A percentile compares a stretch with the other conserved stretches of the same genome.
phyloP scores from a whole-genome alignment of 2,329 filamentous ascomycete species.

The Epichloe hybrida region DNA sequence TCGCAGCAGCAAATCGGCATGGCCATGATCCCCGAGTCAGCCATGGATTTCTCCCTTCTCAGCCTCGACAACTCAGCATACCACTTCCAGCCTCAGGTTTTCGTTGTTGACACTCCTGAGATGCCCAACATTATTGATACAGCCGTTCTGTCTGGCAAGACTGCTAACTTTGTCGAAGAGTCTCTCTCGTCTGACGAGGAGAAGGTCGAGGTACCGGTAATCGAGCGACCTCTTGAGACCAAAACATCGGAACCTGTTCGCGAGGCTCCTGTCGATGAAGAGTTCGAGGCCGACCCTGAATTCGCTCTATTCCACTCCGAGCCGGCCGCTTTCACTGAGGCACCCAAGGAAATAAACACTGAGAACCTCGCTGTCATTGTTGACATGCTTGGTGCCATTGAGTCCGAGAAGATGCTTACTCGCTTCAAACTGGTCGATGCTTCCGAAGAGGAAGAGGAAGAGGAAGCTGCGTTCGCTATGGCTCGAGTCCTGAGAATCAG shows the following conservation, averaged over 20 bases:
- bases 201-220: conserved; percentile 41
- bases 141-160: conserved; percentile 58
- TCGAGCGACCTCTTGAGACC: conserved; percentile 33
- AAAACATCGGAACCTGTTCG: conserved; percentile 16
- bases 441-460: conserved; percentile 29
- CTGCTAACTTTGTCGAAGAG: conserved; percentile 38
- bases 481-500: conserved; percentile 37
- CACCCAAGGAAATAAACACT: conserved; percentile 26
- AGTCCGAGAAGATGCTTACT: conserved; percentile 49
- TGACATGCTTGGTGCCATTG: conserved; percentile 39
- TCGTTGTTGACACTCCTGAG: conserved; percentile 58
- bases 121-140: conserved; percentile 47
- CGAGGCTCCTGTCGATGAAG: conserved; percentile 28
- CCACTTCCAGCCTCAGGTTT: conserved; percentile 57
- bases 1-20: conserved; percentile 61
- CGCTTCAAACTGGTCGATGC: conserved; percentile 52
- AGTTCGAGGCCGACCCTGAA: conserved; percentile 49
- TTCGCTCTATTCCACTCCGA: conserved; percentile 47
- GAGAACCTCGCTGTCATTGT: conserved; percentile 23
- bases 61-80: conserved; percentile 40
- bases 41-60: conserved; percentile 63
- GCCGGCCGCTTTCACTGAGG: conserved; percentile 11
- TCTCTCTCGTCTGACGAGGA: conserved; percentile 32
- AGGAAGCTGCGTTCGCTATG: conserved; percentile 26
- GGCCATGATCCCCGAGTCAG: conserved; percentile 70